Conservation (phyloP, 306 rosid species). For the Inga laurina region DNA sequence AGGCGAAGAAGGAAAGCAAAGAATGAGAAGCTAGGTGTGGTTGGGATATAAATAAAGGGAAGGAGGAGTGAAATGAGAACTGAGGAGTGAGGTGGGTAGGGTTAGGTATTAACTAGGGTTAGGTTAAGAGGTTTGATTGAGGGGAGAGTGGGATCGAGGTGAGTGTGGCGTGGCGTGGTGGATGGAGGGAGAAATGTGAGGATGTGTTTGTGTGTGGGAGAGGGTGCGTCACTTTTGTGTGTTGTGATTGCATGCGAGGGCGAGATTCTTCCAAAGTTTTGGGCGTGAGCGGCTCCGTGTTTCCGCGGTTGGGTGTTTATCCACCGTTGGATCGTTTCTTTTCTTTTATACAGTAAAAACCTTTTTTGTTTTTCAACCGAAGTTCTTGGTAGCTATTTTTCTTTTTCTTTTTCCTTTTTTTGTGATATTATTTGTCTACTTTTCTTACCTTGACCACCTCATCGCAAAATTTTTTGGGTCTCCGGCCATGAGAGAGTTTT, state of each 20-base stretch:
- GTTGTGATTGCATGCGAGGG: conserved; percentile 17
- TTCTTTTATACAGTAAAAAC: not conserved
- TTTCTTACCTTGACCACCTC: no score
- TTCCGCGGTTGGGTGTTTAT: conserved; percentile 90
- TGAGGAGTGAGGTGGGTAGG: not conserved
- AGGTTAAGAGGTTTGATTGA: not conserved
- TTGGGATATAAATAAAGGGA: conserved; percentile 44
- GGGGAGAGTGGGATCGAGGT: not conserved
- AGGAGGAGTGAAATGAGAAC: not conserved
- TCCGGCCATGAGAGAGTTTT: no score
- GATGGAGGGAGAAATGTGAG: not conserved
- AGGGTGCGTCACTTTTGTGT: not conserved
- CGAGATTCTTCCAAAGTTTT: conserved; percentile 88
- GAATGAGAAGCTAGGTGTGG: conserved; percentile 20
- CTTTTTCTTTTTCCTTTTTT: no score
- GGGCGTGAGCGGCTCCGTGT: conserved; percentile 99
- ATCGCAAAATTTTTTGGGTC: no score
- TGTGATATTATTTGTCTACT: no score
- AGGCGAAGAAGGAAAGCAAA: not conserved
- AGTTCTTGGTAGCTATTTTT: no score
- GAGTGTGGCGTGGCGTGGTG: not conserved
- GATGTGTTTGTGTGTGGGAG: not conserved
- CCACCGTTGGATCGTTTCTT: conserved; percentile 71
- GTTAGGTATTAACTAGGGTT: conserved; percentile 52
- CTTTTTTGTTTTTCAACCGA: no score